Base-by-base conservation (phyloP, 768 basidiomycete genomes). In the Boletus rubropictus region DNA sequence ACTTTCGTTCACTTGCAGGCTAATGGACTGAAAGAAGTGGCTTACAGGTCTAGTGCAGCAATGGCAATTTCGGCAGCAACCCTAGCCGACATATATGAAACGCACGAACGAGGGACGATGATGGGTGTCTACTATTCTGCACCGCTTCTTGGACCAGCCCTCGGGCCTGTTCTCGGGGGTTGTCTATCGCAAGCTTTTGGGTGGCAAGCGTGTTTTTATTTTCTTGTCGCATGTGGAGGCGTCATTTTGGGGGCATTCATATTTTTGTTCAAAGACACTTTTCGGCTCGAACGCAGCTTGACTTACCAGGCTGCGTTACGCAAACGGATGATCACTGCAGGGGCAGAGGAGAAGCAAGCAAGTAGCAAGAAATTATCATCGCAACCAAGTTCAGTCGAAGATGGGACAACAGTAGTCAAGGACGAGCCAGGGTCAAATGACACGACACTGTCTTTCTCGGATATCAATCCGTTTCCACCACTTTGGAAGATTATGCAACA, bases 141-240 rank as follows among this genome's bases (percentile, higher is more conserved):
- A 15, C 88, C 88, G 0, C 75, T 90, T 17, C 76, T 92, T 17
- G 89, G 88, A 3, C 80, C 81, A 8, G 75, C 77, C n/a, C 54
- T 87, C 4, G 86, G 85, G 0, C 84, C 86, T 5, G 74, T 89
- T 17, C 54, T 89, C 37, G 88, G 88, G 2, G 87, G 88, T 0
- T 73, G 67, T 4, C 66, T 89, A 3, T 82, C 86, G 0, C 72
- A 81, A 44, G 75, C 70, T 0, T 82, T 83, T 63, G 75, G 72
- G 42, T 95, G 93, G 92, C 77, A 87, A 31, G 79, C 83, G 7
- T 79, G 81, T 1, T 90, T 94, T 62, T 94, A 87, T 78, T 89
- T 93, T 62, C 75, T 92, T 20, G 70, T 77, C 1, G 81, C 82
- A 27, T 73, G 84, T 45, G 77, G 77, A 8, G 80, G 79, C 1